phyloP scores from a whole-genome alignment of 768 basidiomycete genomes.

The Rhodocollybia butyracea region DNA sequence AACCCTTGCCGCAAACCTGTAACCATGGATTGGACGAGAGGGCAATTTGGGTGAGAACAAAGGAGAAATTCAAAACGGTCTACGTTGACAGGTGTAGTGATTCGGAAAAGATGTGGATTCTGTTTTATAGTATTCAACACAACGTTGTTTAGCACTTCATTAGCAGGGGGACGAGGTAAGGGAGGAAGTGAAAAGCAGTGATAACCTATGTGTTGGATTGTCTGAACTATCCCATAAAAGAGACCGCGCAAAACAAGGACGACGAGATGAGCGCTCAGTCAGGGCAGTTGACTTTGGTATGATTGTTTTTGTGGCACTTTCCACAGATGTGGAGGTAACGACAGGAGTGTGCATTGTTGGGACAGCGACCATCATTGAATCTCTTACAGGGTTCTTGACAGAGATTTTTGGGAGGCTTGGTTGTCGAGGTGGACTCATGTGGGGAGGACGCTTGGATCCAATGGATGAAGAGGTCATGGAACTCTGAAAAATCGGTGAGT shows the following conservation, averaged over 20 bases:
- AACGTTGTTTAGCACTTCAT: neutral
- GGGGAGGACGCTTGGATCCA: neutral
- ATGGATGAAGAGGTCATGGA: constrained; percentile 3
- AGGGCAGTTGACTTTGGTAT: too few relatives aligned
- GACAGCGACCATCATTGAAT: too few relatives aligned
- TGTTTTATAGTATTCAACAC: neutral
- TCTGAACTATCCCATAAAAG: neutral
- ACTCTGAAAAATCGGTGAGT: constrained; percentile 2
- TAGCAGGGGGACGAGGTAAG: neutral
- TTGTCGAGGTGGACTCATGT: too few relatives aligned
- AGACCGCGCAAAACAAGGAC: too few relatives aligned
- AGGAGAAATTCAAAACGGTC: neutral
- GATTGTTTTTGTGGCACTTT: too few relatives aligned
- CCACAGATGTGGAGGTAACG: too few relatives aligned
- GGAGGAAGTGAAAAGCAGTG: neutral
- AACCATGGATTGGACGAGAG: neutral
- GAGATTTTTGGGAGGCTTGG: too few relatives aligned
- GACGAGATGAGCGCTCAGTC: too few relatives aligned
- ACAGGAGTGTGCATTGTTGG: too few relatives aligned
- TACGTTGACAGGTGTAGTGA: neutral
- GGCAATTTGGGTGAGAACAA: neutral
- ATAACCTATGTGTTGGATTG: neutral
- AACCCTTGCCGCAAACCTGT: neutral
- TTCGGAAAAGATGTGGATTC: neutral
- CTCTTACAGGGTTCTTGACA: too few relatives aligned